These are phyloP conservation scores for Sideroxylon spinosum DNA, from an alignment of 179 eudicot genomes.

Conservation along the genomic window DNA sequence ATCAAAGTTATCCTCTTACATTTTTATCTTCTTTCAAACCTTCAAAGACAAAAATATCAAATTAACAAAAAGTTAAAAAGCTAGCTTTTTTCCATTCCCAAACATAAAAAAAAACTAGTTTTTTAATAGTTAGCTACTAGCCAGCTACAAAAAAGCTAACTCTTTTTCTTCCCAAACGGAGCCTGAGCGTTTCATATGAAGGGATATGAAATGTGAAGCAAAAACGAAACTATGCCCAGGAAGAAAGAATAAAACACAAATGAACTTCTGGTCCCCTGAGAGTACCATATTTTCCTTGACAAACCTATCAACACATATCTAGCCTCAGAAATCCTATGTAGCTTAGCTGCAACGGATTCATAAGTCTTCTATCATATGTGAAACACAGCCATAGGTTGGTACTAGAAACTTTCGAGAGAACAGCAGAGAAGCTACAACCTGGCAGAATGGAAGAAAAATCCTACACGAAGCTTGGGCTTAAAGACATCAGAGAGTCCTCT, in stretches of 20 bases:
- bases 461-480: not conserved
- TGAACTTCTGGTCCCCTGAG: not conserved
- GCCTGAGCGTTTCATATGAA: not conserved
- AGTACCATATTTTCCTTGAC: not conserved
- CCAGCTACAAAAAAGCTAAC: no score
- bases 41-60: no score
- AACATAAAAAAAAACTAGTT: no score
- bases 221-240: not conserved
- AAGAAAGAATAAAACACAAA: conserved; percentile 3
- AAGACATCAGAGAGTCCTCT: not conserved
- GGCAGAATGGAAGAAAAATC: not conserved
- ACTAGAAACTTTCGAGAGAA: not conserved
- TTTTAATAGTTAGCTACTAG: no score
- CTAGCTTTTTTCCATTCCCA: no score
- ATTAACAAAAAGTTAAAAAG: no score
- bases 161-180: no score
- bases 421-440: not conserved
- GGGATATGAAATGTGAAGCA: not conserved
- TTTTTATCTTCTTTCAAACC: no score
- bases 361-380: no score
- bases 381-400: not conserved
- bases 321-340: not conserved
- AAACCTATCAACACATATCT: not conserved
- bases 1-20: no score
- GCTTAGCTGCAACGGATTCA: not conserved